These are phyloP conservation scores for Alternaria tenuissima DNA, from an alignment of 2,329 filamentous ascomycete species.

Conservation along the genomic window DNA sequence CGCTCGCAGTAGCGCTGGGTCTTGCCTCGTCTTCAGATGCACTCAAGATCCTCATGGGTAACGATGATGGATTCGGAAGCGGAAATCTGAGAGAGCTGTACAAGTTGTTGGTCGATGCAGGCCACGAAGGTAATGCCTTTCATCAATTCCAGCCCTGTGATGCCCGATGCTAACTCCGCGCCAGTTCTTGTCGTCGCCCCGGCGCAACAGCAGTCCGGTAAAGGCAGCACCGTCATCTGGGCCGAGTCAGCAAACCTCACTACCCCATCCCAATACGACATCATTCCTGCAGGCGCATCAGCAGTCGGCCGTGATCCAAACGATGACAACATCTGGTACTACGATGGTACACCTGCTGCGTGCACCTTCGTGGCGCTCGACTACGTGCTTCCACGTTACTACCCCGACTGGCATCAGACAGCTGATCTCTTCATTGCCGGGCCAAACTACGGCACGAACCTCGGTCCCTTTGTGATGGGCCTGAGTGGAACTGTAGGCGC, in stretches of 20 bases:
- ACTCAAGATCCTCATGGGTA: constrained; percentile 50
- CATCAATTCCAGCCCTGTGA: neutral
- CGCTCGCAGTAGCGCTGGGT: constrained; percentile 27
- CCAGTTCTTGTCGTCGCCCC: constrained; percentile 55
- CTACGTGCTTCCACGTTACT: constrained; percentile 60
- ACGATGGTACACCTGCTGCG: constrained; percentile 66
- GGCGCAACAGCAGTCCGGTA: constrained; percentile 55
- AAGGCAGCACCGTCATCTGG: constrained; percentile 57
- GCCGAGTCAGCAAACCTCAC: constrained; percentile 55
- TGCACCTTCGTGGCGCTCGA: constrained; percentile 66
- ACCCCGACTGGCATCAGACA: constrained; percentile 54
- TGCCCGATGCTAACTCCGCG: neutral
- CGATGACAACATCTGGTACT: constrained; percentile 67
- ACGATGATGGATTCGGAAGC: constrained; percentile 52
- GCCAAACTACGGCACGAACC: constrained; percentile 64
- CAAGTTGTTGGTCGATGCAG: constrained; percentile 34
- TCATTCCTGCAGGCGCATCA: constrained; percentile 58
- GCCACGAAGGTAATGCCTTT: constrained; percentile 33
- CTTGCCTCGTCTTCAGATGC: constrained; percentile 26
- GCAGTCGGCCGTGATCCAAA: constrained; percentile 61
- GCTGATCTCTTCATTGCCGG: constrained; percentile 65
- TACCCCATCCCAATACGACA: constrained; percentile 54
- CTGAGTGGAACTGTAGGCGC: constrained; percentile 52
- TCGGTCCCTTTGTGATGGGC: constrained; percentile 59
- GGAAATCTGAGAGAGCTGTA: constrained; percentile 50